Conservation (phyloP, 2,329 filamentous ascomycete genomes). For the Fonsecaea multimorphosa region DNA sequence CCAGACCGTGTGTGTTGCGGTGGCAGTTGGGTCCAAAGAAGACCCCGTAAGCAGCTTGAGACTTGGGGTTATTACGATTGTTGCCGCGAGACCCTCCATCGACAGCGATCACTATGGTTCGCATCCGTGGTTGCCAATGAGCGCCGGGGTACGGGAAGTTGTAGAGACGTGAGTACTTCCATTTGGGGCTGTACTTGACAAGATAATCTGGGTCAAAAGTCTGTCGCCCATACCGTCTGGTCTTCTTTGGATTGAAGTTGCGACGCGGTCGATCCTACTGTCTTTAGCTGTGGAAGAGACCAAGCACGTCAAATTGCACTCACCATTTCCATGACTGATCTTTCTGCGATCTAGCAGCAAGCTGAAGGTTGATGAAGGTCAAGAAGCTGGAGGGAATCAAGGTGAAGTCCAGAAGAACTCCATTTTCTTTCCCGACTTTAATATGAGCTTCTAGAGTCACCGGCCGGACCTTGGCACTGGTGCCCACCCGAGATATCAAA, state of each 20-base stretch:
- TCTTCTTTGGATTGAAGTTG: slow-evolving; percentile 36
- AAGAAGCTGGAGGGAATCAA: not conserved
- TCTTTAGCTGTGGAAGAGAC: not conserved
- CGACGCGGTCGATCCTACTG: slow-evolving; percentile 34
- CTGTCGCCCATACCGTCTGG: slow-evolving; percentile 34
- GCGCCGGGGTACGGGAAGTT: slow-evolving; percentile 35
- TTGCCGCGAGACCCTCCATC: slow-evolving; percentile 36
- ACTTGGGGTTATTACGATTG: slow-evolving; percentile 29
- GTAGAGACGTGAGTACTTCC: slow-evolving; percentile 31
- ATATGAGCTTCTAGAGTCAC: slow-evolving; percentile 1
- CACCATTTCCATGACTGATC: slow-evolving; percentile 12
- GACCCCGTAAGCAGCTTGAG: slow-evolving; percentile 33
- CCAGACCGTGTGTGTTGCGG: slow-evolving; percentile 30
- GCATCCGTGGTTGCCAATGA: slow-evolving; percentile 34
- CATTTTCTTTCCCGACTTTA: not conserved
- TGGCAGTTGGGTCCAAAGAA: slow-evolving; percentile 35
- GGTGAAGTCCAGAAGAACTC: not conserved
- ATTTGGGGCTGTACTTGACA: slow-evolving; percentile 38
- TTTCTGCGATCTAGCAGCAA: not conserved
- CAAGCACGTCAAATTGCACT: not conserved
- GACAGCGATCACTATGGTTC: slow-evolving; percentile 35
- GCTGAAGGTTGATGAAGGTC: not conserved
- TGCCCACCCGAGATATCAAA: slow-evolving; percentile 29
- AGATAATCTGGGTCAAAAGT: slow-evolving; percentile 36
- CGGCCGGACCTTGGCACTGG: slow-evolving; percentile 21